Base-by-base conservation (phyloP, 352 stramenopile genomes). In the Pythium biforme region DNA sequence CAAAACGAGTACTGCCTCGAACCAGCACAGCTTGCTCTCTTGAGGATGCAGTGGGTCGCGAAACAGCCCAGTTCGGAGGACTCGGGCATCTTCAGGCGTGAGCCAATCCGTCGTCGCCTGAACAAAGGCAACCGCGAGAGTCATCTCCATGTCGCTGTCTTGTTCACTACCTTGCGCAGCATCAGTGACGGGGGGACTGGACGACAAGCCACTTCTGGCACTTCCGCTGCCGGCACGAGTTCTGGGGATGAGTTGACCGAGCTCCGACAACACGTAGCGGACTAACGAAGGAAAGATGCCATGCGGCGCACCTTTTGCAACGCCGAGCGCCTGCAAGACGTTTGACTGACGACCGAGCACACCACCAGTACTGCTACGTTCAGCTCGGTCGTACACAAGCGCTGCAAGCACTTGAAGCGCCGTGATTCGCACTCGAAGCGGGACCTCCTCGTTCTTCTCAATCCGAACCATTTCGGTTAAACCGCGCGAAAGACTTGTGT, bases 111-210 rank as follows among this genome's bases (percentile, higher is more conserved):
- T 89, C 26, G 86, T 94, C n/a, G 86, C 87, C 37, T 94, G 81
- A 3, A 96, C 87, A 68, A 96, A 96, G 8, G 87, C 87, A 33
- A 96, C 83, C 19, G 87, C 87, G 9, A 96, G 55, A 22, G 74
- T 90, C 87, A 96, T 96, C 39, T 96, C 87, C 85, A 95, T 94
- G 61, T 95, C 87, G 39, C 68, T 81, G 58, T 93, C 84, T 1
- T 71, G 69, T 34, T 76, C 71, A 37, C 76, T 56, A 4, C 64
- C 45, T n/a, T 63, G 47, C 2, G 55, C 40, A 20, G 63, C 59
- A 15, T 53, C 48, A 2, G 27, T 8, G 10, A 25, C 27, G 27
- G 37, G 25, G 0, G 31, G 55, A 12, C 34, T n/a, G 0, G 41
- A 64, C 12, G 63, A 39, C 5, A 34, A 55, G 3, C 45, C 34